These are phyloP conservation scores for Xylariaceae sp. DNA, from an alignment of 2,329 filamentous ascomycete species.

Conservation along the genomic window DNA sequence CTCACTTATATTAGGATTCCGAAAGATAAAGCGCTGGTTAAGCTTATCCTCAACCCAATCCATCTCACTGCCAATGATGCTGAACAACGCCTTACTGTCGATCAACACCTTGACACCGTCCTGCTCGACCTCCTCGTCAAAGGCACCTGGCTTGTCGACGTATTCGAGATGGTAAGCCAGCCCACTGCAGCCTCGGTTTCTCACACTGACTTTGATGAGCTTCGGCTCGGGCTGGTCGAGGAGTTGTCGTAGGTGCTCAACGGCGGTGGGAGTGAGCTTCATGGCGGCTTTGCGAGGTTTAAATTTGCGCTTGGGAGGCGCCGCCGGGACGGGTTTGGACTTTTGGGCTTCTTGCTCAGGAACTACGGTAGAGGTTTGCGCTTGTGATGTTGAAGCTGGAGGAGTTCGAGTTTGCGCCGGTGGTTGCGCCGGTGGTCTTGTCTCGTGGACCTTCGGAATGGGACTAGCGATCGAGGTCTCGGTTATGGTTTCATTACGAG, in stretches of 20 bases:
- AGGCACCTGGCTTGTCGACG: slow-evolving; percentile 80
- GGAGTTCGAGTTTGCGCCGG: background rate
- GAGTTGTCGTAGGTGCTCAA: slow-evolving; percentile 71
- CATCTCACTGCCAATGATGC: slow-evolving; percentile 98
- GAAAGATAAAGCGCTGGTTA: slow-evolving; percentile 87
- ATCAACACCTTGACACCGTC: slow-evolving; percentile 95
- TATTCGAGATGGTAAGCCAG: slow-evolving; percentile 92
- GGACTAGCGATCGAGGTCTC: slow-evolving; percentile 47
- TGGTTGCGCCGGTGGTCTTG: slow-evolving; percentile 39
- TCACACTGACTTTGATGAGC: slow-evolving; percentile 89
- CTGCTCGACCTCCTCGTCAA: slow-evolving; percentile 92
- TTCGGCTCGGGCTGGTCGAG: slow-evolving; percentile 85
- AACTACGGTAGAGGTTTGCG: slow-evolving; percentile 2
- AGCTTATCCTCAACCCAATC: slow-evolving; percentile 97
- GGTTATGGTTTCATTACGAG: slow-evolving; percentile 41
- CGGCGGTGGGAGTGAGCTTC: slow-evolving; percentile 74
- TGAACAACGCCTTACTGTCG: slow-evolving; percentile 95
- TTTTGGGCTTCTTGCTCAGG: slow-evolving; percentile 64
- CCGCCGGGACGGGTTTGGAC: slow-evolving; percentile 52
- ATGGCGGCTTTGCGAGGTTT: slow-evolving; percentile 87
- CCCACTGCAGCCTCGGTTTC: slow-evolving; percentile 90
- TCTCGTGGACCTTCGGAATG: slow-evolving; percentile 51
- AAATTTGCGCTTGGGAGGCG: slow-evolving; percentile 65
- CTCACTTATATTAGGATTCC: slow-evolving; percentile 97
- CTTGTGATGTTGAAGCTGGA: background rate